phyloP scores from a whole-genome alignment of 345 rosid species.

The Hirschfeldia incana region DNA sequence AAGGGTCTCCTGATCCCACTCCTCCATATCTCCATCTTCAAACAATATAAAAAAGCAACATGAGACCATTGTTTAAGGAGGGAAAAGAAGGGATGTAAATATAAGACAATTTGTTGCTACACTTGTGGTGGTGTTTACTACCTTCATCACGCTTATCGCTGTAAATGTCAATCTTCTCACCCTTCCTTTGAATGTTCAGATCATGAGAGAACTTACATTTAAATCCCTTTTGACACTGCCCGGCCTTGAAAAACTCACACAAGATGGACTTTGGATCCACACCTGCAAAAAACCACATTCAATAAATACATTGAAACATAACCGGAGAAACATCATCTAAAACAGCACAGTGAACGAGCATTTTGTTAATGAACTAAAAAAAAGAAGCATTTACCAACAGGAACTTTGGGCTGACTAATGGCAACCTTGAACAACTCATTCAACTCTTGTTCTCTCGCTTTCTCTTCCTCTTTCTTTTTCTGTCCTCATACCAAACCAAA shows the following conservation, averaged over 20 bases:
- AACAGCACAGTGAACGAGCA: neutral
- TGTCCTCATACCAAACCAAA: conserved; percentile 39
- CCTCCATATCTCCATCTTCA: conserved; percentile 74
- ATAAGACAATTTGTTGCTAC: neutral
- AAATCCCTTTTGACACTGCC: conserved; percentile 87
- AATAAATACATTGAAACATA: neutral
- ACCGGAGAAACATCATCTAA: neutral
- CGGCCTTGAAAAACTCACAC: conserved; percentile 84
- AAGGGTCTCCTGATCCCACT: conserved; percentile 92
- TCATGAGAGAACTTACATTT: conserved; percentile 97
- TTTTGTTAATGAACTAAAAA: neutral
- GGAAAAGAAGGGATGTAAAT: neutral
- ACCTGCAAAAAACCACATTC: conserved; percentile 46
- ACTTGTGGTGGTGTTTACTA: conserved; percentile 10
- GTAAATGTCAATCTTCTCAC: conserved; percentile 87
- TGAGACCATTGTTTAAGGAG: conserved; percentile 7
- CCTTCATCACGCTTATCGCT: conserved; percentile 89
- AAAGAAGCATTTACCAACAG: conserved; percentile 50
- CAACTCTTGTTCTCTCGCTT: conserved; percentile 89
- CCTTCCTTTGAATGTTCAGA: conserved; percentile 92
- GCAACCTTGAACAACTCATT: conserved; percentile 91
- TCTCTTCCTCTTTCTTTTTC: conserved; percentile 99
- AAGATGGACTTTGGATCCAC: conserved; percentile 97
- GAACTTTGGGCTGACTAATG: conserved; percentile 95
- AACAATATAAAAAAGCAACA: neutral